phyloP scores from a whole-genome alignment of 495 filamentous ascomycete species.

The Tuber umbilicatum region DNA sequence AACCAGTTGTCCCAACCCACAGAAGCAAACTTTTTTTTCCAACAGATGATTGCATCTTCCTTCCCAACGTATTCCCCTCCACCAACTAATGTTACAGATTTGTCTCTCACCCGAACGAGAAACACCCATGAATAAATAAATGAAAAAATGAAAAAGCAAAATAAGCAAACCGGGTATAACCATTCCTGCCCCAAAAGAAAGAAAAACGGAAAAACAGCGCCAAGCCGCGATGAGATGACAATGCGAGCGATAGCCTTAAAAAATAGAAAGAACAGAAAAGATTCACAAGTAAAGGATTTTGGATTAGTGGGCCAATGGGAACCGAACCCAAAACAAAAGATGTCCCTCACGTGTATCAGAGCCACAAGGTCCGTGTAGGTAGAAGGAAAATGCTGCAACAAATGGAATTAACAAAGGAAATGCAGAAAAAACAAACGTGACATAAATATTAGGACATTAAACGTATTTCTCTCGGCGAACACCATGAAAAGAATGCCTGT shows the following conservation, averaged over 20 bases:
- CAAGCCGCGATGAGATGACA: not conserved
- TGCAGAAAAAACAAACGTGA: conserved; percentile 21
- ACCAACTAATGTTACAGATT: not conserved
- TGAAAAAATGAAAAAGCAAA: not conserved
- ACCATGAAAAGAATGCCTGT: conserved; percentile 35
- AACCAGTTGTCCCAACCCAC: not conserved
- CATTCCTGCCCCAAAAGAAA: not conserved
- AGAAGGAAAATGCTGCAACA: not conserved
- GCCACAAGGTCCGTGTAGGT: not conserved
- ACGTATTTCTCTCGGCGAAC: conserved; percentile 34
- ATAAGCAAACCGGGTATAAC: not conserved
- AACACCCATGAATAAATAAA: not conserved
- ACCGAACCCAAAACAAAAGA: not conserved
- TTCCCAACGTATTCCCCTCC: not conserved
- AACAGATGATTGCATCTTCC: conserved; percentile 2
- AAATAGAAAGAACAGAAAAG: not conserved
- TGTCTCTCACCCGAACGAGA: not conserved
- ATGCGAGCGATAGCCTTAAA: not conserved
- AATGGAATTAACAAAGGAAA: not conserved
- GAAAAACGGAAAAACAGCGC: not conserved
- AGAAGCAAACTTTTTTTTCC: not conserved
- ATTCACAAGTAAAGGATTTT: not conserved
- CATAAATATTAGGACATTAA: conserved; percentile 28
- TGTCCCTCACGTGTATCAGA: not conserved
- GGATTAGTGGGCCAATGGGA: not conserved